Evolutionary conservation across 441 rosid genomes (phyloP), one percentile per base, ranked within the genome.

Genomic region (Arabidopsis lyrata): DNA sequence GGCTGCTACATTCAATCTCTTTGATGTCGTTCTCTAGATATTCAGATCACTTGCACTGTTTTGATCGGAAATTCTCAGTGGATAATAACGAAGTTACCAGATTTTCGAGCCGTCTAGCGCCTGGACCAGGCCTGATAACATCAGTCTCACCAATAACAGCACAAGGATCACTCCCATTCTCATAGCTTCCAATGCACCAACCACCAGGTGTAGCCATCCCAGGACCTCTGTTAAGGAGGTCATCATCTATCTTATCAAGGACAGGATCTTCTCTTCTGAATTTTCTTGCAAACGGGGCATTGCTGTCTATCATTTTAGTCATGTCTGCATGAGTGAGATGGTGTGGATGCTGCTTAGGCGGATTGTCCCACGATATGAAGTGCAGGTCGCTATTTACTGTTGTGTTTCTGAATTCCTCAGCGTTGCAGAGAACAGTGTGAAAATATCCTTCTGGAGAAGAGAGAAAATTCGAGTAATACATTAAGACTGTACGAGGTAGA

Each of bases 371-470:
- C 6, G 96, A 80, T 80, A 95, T 95, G 80, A 79, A 95, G 72
- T 95, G 99, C 49, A 92, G 84, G 78, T 95, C 99, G 5, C 88
- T 86, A 78, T 95, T 95, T 77, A 92, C 98, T 18, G 99, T 92
- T 12, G 98, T 95, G 83, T 95, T 95, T 39, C 50, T 84, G 75
- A 95, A 95, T 47, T 91, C 96, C 54, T 82, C 86, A 0, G 93
- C 90, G 52, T 92, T 92, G 81, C 99, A 95, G 58, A 95, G 82
- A 50, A 95, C 96, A 0, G 97, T 95, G 77, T 95, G 98, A 75
- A 95, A 95, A 77, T 95, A 95, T 54, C 99, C 99, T 83, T 95
- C 98, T 0, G 99, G 99, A 9, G 99, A 95, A 8, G 99, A 92
- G 63, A 95, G 73, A 62, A 95, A 95, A 78, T 95, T 95, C 5